Base-by-base conservation (phyloP, 1,284 basidiomycete species). In the Mycena citricolor region DNA sequence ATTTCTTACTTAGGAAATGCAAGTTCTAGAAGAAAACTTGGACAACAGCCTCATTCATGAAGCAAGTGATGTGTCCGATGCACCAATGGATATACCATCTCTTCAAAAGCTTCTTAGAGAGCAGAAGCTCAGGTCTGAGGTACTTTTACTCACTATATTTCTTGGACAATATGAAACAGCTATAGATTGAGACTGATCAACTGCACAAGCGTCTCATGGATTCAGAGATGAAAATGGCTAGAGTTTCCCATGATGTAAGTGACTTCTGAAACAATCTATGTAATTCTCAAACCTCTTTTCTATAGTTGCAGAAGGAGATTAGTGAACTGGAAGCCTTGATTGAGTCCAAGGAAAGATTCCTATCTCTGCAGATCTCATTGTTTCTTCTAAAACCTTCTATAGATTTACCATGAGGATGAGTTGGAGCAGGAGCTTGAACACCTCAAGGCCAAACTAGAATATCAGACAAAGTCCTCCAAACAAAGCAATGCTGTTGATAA, bases 371-470 rank as follows among this genome's bases (percentile, higher is more conserved):
- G 33, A 23, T 55, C 37, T 35, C 48, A 11, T 41, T 42, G 17
- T 42, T 21, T 21, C 30, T 8, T 6, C n/a, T n/a, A n/a, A n/a
- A n/a, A n/a, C n/a, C n/a, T n/a, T n/a, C n/a, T n/a, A n/a, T 38
- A 88, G 84, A 95, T 95, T 54, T 94, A 94, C 63, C 83, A 85
- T 39, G 92, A 97, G 79, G 93, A 94, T 60, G 93, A 94, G 59
- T 81, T 97, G 28, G 93, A 95, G 61, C 83, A 83, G 56, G 89
- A 93, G 58, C 66, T 94, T 29, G 81, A 89, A 53, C 76, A 79
- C 3, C 68, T 89, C 34, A 87, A 88, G 56, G 82, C 85, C 17
- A 84, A 83, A 55, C 64, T 85, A 31, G 60, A 75, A 6, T 74
- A 77, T 35, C 72, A 78, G 50, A 84, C 78, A 62, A 83, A 83